Base-by-base conservation (phyloP, 164 flowering plant species). In the Aristolochia fimbriata region DNA sequence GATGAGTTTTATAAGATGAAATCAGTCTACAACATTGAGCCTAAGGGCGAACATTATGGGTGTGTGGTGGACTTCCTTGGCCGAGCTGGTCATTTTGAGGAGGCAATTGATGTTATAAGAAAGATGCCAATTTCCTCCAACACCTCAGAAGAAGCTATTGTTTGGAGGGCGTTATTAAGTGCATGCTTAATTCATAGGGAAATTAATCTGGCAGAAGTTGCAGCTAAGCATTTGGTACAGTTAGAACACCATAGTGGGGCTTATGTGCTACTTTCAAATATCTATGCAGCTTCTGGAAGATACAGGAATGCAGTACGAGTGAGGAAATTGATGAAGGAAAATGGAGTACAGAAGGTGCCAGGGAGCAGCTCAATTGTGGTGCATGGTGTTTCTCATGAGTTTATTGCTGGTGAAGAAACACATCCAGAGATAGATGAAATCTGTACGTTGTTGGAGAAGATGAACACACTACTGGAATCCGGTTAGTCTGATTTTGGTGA, bases 101-200 rank as follows among this genome's bases (percentile, higher is more conserved):
- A 82, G 66, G 89, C 89, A 15, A 68, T 71, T 66, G 64, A 62
- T 56, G 60, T 79, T 16, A 58, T 86, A 11, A 51, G 59, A 55
- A 70, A 45, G 54, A 70, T 81, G 45, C 78, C 79, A 0, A 52
- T 30, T 19, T 57, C 67, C n/a, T 60, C 68, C 25, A 69, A 66
- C 30, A 64, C 79, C 37, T 74, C 73, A 11, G 81, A 74, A 21
- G 78, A 80, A 65, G 87, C 86, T 30, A 56, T 79, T 21, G 80
- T 82, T 60, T 83, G 87, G 89, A 79, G 89, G 58, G 83, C 92
- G 19, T 68, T 86, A n/a, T 70, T 86, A 22, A 78, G 76, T 61
- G 76, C 81, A 59, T 78, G 79, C 52, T 77, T 81, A 51, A 69
- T 70, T 43, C 70, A 74, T 16, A 69, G 80, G 49, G 61, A 79